Evolutionary conservation across 768 basidiomycete species (phyloP).

Genomic region (Boletus tomentosulus): DNA sequence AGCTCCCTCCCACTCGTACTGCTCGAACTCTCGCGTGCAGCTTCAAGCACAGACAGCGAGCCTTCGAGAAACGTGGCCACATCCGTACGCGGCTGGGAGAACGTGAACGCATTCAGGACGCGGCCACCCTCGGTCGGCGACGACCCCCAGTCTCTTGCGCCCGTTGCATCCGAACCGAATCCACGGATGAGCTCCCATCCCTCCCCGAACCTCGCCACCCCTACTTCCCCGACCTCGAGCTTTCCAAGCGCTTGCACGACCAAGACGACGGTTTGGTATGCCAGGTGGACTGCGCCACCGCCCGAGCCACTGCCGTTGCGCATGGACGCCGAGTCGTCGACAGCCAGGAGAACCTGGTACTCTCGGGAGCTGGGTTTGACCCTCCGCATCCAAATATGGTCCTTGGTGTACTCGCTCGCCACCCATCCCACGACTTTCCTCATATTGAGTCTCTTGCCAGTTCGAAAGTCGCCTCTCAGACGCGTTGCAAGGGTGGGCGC

Average conservation of each 20-base stretch:
- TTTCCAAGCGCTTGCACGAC: conserved; percentile 87
- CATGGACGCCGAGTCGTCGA: conserved; percentile 98
- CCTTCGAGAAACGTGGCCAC: conserved; percentile 78
- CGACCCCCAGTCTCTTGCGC: conserved; percentile 46
- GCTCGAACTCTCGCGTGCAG: conserved; percentile 65
- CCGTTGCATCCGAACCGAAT: conserved; percentile 82
- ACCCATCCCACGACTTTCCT: conserved; percentile 98
- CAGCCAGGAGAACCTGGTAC: conserved; percentile 90
- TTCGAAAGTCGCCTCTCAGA: conserved; percentile 94
- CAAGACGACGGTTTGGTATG: conserved; percentile 88
- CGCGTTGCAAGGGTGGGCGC: conserved; percentile 94
- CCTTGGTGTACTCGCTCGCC: conserved; percentile 97
- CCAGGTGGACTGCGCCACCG: conserved; percentile 63
- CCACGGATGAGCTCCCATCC: conserved; percentile 83
- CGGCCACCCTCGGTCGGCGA: conserved; percentile 27
- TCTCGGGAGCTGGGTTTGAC: conserved; percentile 92
- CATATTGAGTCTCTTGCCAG: conserved; percentile 97
- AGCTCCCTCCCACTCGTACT: conserved; percentile 68
- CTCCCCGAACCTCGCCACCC: conserved; percentile 87
- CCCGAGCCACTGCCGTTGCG: conserved; percentile 18
- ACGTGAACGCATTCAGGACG: conserved; percentile 80
- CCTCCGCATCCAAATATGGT: conserved; percentile 97
- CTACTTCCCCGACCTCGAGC: conserved; percentile 94
- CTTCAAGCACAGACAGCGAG: conserved; percentile 68
- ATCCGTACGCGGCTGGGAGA: conserved; percentile 87